Conservation (phyloP, 2,329 filamentous ascomycete species). For the Colletotrichum truncatum region DNA sequence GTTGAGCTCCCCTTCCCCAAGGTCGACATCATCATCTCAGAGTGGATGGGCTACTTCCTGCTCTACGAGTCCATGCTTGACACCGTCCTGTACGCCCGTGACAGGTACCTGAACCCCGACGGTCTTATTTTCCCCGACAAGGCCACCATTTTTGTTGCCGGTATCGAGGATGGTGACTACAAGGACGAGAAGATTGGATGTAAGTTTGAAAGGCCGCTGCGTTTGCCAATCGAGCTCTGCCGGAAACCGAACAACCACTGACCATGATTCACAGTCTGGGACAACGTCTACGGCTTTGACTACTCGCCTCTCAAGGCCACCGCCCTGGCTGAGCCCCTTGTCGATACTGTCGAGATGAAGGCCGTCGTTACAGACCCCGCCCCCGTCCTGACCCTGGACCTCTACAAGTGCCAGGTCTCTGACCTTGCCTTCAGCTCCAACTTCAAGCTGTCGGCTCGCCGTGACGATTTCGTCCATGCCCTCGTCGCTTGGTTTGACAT, state of each 20-base stretch:
- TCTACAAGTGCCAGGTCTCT: constrained; percentile 86
- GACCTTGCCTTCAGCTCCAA: constrained; percentile 86
- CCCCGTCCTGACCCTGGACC: constrained; percentile 85
- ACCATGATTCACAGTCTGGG: constrained; percentile 77
- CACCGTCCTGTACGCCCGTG: constrained; percentile 95
- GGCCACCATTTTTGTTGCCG: constrained; percentile 95
- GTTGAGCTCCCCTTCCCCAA: constrained; percentile 91
- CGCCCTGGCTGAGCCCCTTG: constrained; percentile 92
- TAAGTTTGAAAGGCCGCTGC: constrained; percentile 57
- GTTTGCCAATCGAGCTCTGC: neutral
- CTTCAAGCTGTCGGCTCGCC: constrained; percentile 80
- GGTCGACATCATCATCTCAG: constrained; percentile 99
- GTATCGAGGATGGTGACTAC: constrained; percentile 98
- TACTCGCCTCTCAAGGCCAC: constrained; percentile 94
- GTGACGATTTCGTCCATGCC: constrained; percentile 95
- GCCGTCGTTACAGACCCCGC: constrained; percentile 94
- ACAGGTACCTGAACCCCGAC: constrained; percentile 86
- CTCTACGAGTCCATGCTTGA: constrained; percentile 99
- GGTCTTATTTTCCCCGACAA: constrained; percentile 99
- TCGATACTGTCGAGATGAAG: constrained; percentile 98
- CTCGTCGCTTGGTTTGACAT: constrained; percentile 99
- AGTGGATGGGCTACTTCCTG: constrained; percentile 99
- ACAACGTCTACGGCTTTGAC: constrained; percentile 98
- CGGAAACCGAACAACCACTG: neutral
- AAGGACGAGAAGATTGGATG: constrained; percentile 99